A percentile compares a stretch with the other conserved stretches of the same genome.
These are phyloP conservation scores for Sporobolomyces roseus DNA, from an alignment of 768 basidiomycete species.

Conservation along the genomic window DNA sequence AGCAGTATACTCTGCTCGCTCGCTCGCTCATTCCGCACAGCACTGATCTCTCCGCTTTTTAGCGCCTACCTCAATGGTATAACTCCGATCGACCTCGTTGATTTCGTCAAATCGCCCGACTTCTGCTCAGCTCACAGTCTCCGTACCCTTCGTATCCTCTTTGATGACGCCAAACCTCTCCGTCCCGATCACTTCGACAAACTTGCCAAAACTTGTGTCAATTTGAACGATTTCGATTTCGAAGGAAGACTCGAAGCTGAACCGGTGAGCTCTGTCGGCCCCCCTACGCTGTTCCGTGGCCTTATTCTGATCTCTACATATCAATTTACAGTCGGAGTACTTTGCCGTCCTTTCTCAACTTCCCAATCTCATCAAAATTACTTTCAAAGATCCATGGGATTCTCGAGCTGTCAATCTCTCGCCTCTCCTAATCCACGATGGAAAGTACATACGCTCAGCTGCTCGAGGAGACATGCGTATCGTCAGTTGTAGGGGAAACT, in stretches of 20 bases:
- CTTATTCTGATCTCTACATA: too few species aligned
- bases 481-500: neutral
- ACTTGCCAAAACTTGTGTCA: neutral
- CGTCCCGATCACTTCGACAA: neutral
- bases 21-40: too few species aligned
- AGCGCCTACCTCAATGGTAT: too few species aligned
- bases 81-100: too few species aligned
- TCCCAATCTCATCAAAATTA: neutral
- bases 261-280: too few species aligned
- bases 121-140: too few species aligned
- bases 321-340: neutral
- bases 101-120: too few species aligned
- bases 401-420: neutral
- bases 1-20: too few species aligned
- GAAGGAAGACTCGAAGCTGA: too few species aligned
- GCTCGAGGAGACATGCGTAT: neutral
- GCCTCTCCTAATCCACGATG: neutral
- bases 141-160: neutral
- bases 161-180: neutral
- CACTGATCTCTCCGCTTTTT: too few species aligned
- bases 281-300: too few species aligned
- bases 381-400: neutral
- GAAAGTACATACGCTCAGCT: neutral
- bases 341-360: neutral
- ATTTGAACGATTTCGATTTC: neutral